These are phyloP conservation scores for Rubroshorea leprosula DNA, from an alignment of 345 rosid species.

Conservation along the genomic window DNA sequence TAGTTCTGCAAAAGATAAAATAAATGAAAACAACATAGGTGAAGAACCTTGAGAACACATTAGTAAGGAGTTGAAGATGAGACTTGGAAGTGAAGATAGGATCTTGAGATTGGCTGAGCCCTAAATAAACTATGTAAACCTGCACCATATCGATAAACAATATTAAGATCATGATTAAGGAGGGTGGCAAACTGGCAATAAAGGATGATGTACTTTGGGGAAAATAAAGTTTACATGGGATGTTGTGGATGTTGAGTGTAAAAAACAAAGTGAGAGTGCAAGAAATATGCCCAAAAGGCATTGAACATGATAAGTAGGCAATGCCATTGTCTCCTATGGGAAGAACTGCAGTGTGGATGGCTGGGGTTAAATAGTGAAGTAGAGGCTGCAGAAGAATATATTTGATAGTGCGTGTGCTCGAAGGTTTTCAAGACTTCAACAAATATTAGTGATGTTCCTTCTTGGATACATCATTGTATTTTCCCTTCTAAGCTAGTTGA, in stretches of 20 bases:
- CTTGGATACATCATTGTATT: conserved; percentile 28
- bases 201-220: background rate
- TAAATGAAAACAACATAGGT: background rate
- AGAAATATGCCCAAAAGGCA: conserved; percentile 33
- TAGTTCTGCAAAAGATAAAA: background rate
- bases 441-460: conserved; percentile 19
- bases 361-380: conserved; percentile 30
- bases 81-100: conserved; percentile 31
- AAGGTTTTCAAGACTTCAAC: conserved; percentile 33
- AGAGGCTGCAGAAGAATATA: conserved; percentile 8
- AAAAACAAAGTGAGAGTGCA: conserved; percentile 26
- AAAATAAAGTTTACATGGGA: conserved; percentile 24
- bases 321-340: conserved; percentile 27
- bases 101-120: conserved; percentile 31
- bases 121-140: conserved; percentile 70
- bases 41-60: conserved; percentile 46
- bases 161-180: background rate
- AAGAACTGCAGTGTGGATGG: conserved; percentile 15
- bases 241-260: conserved; percentile 21
- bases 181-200: background rate
- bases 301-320: conserved; percentile 11
- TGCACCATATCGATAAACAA: conserved; percentile 19
- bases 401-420: conserved; percentile 24
- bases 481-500: conserved; percentile 36
- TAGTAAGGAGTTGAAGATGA: conserved; percentile 50